Conservation (phyloP, 2,329 filamentous ascomycete species). For the Shiraia bambusicola region DNA sequence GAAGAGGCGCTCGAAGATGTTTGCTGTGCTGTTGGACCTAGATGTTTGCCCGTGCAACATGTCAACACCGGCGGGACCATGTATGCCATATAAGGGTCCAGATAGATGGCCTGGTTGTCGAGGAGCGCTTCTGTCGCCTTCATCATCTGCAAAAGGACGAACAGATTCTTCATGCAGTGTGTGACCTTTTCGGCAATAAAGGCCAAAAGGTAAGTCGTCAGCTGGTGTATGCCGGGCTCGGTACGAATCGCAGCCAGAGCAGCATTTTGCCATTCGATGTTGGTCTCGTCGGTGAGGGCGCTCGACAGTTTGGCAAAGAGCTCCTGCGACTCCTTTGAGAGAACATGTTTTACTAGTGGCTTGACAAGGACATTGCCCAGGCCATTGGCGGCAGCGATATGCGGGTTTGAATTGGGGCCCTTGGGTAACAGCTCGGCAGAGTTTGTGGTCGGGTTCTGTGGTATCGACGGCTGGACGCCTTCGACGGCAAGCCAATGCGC, state of each 20-base stretch:
- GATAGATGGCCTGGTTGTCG: slow-evolving; percentile 76
- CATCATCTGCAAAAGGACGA: slow-evolving; percentile 89
- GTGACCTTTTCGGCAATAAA: slow-evolving; percentile 96
- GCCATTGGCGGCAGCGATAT: slow-evolving; percentile 78
- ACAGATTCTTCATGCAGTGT: slow-evolving; percentile 86
- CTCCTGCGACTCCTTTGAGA: slow-evolving; percentile 92
- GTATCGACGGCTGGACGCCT: slow-evolving; percentile 93
- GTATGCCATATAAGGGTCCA: slow-evolving; percentile 66
- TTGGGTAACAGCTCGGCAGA: slow-evolving; percentile 90
- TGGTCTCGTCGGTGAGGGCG: slow-evolving; percentile 83
- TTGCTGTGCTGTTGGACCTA: slow-evolving; percentile 61
- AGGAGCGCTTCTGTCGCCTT: slow-evolving; percentile 82
- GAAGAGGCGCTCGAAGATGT: slow-evolving; percentile 55
- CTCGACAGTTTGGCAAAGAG: slow-evolving; percentile 96
- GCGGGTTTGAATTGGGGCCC: slow-evolving; percentile 82
- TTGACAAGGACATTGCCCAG: slow-evolving; percentile 82
- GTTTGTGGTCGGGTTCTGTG: slow-evolving; percentile 87
- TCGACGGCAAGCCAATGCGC: slow-evolving; percentile 98
- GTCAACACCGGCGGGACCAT: slow-evolving; percentile 88
- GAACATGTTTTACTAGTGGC: slow-evolving; percentile 90
- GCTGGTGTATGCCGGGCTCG: slow-evolving; percentile 90
- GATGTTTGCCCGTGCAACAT: slow-evolving; percentile 80
- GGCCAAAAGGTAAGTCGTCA: slow-evolving; percentile 94
- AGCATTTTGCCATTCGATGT: slow-evolving; percentile 82
- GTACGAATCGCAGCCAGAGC: slow-evolving; percentile 82